Evolutionary conservation across 495 filamentous ascomycete species (phyloP), one percentile per base, ranked within the genome.

Genomic region (Penicillium canescens): DNA sequence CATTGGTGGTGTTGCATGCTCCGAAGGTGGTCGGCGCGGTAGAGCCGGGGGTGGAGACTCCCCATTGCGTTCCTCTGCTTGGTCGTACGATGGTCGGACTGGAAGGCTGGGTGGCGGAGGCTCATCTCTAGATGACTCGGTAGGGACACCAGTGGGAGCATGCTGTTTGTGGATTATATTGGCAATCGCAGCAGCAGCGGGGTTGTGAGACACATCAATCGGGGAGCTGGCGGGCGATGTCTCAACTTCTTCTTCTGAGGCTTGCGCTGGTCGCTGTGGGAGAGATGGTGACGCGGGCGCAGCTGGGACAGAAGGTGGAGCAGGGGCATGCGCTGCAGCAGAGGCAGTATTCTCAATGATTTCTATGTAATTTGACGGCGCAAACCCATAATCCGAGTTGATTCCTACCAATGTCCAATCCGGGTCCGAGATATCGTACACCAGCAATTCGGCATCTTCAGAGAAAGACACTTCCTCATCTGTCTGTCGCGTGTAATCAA

Each of bases 381-480:
- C 94, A 71, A 98, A 99, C 48, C 94, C 94, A 77, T 85, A 99
- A 59, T 96, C 91, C 10, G 84, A 82, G 61, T 91, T 84, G 40
- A 83, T 75, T 1, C 93, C 93, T 18, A 96, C 93, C 23, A 99
- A 78, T 53, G 91, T 95, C 94, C 94, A 99, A 69, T 98, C 94
- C 14, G 92, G 92, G 72, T 98, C 94, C 7, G 90, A 87, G 11
- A 79, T 86, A 63, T 99, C 94, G 66, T 89, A 98, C 26, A 98
- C 91, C 46, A 86, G 72, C 37, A 99, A 76, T 46, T 83, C 71
- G 23, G 89, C 85, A 71, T 96, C 92, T 78, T 99, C 92, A 39
- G 88, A 82, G 68, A 99, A 96, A 23, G 92, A 96, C 23, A 99
- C 79, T 74, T 99, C 94, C 69, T 98, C 94, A 65, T 99, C 95